Evolutionary conservation across 2,329 filamentous ascomycete genomes (phyloP), one percentile per base, ranked within the genome.

Genomic region (Fusarium lateritium): DNA sequence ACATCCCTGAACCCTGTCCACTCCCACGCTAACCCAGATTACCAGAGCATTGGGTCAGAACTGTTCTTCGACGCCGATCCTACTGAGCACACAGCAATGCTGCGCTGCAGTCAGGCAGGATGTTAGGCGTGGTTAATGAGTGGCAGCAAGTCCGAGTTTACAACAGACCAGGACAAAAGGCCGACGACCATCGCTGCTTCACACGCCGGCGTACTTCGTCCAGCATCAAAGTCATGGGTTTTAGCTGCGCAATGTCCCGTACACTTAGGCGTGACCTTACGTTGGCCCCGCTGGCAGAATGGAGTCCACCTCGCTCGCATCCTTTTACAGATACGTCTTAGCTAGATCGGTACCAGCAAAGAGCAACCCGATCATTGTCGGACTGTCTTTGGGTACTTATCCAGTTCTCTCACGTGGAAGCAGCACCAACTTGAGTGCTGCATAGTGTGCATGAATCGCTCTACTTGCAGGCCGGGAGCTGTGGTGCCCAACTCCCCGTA

Each of bases 11-110:
- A 73, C 72, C 70, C 59, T 74, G 62, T 39, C 46, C 17, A 24
- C 46, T 67, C 57, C 64, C 56, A 53, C 72, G 56, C 71, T 75
- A 74, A 56, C 60, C 60, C 42, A 42, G 43, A 65, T 59, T 65
- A 34, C 72, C 72, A 73, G 56, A 69, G 62, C 52, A 56, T 58
- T 72, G 72, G 72, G 70, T 71, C 67, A 42, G 47, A 71, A 38
- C 40, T 67, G 56, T 69, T 56, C 40, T 56, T 65, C 50, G 44
- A 50, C 53, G 47, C 53, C 71, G 58, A 70, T 66, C 46, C 52
- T 39, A 43, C 33, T n/a, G 22, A 56, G 19, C 36, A 46, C 26
- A 31, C 17, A 42, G 47, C 40, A 52, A 57, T 45, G 21, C 22
- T 52, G 28, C 45, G n/a, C 28, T 43, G 28, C 45, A 52, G 39